Evolutionary conservation across 106 monocot genomes (phyloP), one percentile per base, ranked within the genome.

Genomic region (Platanthera guangdongensis): DNA sequence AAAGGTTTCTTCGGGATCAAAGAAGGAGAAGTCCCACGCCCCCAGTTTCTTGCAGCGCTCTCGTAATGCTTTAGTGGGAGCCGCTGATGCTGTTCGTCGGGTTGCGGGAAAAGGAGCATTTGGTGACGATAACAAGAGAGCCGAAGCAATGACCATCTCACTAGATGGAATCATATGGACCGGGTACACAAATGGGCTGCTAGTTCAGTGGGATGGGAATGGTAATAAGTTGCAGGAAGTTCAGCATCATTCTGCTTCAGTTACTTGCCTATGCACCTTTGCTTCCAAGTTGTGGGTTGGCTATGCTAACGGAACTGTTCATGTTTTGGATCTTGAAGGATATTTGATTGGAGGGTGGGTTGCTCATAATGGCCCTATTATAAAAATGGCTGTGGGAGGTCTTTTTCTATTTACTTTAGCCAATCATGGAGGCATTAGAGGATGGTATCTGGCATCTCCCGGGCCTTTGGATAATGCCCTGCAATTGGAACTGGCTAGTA

Each of bases 141-240:
- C 88, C 49, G 94, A 92, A 80, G 86, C 97, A 78, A 51, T 99
- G 50, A 72, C 81, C 49, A 76, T 88, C 52, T 71, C 89, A 18
- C 80, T 76, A 73, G 92, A 99, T 83, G 97, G 94, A 60, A 90
- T 73, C 21, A 81, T 94, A 53, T 99, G 97, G 97, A 85, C 83
- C 8, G 97, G 97, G 67, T 94, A 81, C 84, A 83, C 87, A 76
- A 90, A 92, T 82, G 97, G 97, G 14, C 79, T 78, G 6, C 50
- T 94, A 51, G 65, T 91, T 82, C 91, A 88, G 79, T 99, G 97
- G 97, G 94, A 99, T 82, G 97, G 97, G 76, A 90, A 88, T 81
- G 97, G 94, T 18, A 88, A 80, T 64, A 75, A 88, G 14, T 22
- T 94, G 32, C 81, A 86, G 52, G 97, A 94, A 50, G 79, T 99